Percentiles rank a stretch among this genome's conserved stretches.
phyloP scores from a whole-genome alignment of 2,329 filamentous ascomycete genomes.

The Phaeosphaeria sp. region DNA sequence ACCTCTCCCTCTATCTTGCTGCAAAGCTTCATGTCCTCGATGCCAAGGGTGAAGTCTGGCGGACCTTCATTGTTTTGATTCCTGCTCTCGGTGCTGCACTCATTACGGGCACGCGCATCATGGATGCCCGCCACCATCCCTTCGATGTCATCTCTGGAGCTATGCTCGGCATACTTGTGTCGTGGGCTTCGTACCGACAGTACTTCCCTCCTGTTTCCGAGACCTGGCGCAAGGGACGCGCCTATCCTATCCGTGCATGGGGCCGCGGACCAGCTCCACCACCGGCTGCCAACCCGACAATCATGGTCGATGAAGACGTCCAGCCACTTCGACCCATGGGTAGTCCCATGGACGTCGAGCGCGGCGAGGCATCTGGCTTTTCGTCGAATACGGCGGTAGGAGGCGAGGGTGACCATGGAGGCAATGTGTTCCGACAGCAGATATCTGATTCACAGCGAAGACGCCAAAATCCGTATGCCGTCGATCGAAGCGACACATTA shows the following conservation, averaged over 20 bases:
- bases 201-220: conserved; percentile 65
- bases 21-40: conserved; percentile 66
- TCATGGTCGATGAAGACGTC: conserved; percentile 38
- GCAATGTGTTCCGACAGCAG: conserved; percentile 49
- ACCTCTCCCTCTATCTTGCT: conserved; percentile 65
- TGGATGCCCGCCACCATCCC: conserved; percentile 67
- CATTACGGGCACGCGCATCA: conserved; percentile 64
- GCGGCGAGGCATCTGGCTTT: conserved; percentile 40
- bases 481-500: conserved; percentile 41
- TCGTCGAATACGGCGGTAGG: conserved; percentile 28
- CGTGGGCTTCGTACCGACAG: conserved; percentile 62
- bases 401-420: conserved; percentile 23
- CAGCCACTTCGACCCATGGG: conserved; percentile 38
- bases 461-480: conserved; percentile 35
- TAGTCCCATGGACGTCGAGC: conserved; percentile 40
- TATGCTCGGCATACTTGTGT: conserved; percentile 59
- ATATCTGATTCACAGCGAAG: conserved; percentile 46
- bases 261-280: conserved; percentile 54
- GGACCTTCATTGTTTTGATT: conserved; percentile 60
- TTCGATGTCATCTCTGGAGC: conserved; percentile 66
- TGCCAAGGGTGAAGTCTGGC: conserved; percentile 67
- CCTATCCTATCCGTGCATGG: conserved; percentile 65
- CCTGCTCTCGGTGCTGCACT: conserved; percentile 62
- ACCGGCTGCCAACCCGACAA: conserved; percentile 26
- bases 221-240: conserved; percentile 64